Conservation (phyloP, 805 yeast species). For the Cyberlindnera samutprakarnensis region DNA sequence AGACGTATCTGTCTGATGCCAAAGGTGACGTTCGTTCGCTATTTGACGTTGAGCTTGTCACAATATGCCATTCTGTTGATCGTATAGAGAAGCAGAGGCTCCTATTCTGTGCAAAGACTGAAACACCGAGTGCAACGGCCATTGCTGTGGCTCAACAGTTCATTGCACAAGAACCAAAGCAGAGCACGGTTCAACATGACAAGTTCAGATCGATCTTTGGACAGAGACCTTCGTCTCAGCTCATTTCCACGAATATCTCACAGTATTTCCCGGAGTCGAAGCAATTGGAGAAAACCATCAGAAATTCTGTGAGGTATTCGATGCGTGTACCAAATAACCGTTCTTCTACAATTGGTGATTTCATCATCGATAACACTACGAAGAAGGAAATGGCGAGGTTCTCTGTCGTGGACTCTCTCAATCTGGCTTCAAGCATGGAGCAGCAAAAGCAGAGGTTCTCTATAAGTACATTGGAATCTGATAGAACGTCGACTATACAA, state of each 20-base stretch:
- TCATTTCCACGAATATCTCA: slow-evolving; percentile 80
- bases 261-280: slow-evolving; percentile 89
- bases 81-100: slow-evolving; percentile 61
- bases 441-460: slow-evolving; percentile 21
- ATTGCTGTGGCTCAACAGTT: slow-evolving; percentile 44
- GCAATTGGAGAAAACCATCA: slow-evolving; percentile 66
- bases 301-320: slow-evolving; percentile 79
- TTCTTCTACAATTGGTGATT: slow-evolving; percentile 55
- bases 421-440: slow-evolving; percentile 25
- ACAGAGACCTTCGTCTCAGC: slow-evolving; percentile 89
- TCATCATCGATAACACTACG: slow-evolving; percentile 45
- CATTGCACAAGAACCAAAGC: slow-evolving; percentile 19
- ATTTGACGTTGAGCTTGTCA: slow-evolving; percentile 73
- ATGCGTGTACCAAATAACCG: slow-evolving; percentile 41
- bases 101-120: slow-evolving; percentile 57
- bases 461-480: slow-evolving; percentile 15
- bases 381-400: slow-evolving; percentile 44
- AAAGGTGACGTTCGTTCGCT: slow-evolving; percentile 37
- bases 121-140: slow-evolving; percentile 56
- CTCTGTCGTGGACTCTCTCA: slow-evolving; percentile 24
- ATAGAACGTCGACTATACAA: slow-evolving; percentile 21
- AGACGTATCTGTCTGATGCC: slow-evolving; percentile 49
- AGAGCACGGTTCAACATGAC: slow-evolving; percentile 2
- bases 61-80: slow-evolving; percentile 72
- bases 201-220: slow-evolving; percentile 48